A percentile compares a stretch with the other conserved stretches of the same genome.
Evolutionary conservation across 495 filamentous ascomycete genomes (phyloP).

Genomic region (Aspergillus panamensis): DNA sequence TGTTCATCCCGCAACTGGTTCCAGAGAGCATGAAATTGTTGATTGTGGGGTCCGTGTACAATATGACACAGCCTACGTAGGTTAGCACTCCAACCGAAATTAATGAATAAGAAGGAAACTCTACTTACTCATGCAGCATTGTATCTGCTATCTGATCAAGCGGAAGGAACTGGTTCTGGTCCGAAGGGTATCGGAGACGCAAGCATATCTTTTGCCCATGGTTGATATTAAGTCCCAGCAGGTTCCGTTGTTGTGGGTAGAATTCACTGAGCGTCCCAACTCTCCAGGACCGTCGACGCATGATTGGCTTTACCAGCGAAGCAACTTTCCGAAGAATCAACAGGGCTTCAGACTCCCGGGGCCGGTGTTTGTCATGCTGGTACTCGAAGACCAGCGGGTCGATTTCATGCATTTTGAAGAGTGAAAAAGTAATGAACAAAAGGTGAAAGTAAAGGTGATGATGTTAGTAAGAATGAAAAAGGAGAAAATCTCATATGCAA

Average conservation of each 20-base stretch:
- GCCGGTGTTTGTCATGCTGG: conserved; percentile 71
- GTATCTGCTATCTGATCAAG: conserved; percentile 80
- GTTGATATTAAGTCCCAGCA: conserved; percentile 81
- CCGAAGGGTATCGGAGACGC: conserved; percentile 72
- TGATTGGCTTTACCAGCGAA: conserved; percentile 91
- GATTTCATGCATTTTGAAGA: conserved; percentile 52
- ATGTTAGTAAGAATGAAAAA: background rate
- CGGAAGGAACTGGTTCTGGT: conserved; percentile 75
- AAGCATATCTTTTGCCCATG: conserved; percentile 75
- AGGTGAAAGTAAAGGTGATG: background rate
- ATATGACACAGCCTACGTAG: conserved; percentile 69
- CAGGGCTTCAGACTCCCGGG: conserved; percentile 75
- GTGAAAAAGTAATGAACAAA: background rate
- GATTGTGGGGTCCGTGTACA: conserved; percentile 76
- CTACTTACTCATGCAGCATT: conserved; percentile 81
- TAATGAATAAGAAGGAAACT: background rate
- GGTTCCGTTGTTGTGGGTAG: conserved; percentile 67
- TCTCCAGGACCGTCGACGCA: conserved; percentile 79
- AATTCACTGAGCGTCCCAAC: conserved; percentile 83
- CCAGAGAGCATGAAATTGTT: conserved; percentile 79
- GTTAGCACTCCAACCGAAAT: conserved; percentile 11
- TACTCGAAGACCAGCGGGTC: conserved; percentile 72
- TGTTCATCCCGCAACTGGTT: conserved; percentile 85
- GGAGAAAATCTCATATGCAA: background rate
- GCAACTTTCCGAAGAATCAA: conserved; percentile 77